Evolutionary conservation across 495 filamentous ascomycete genomes (phyloP).

Genomic region (Daldinia grandis): DNA sequence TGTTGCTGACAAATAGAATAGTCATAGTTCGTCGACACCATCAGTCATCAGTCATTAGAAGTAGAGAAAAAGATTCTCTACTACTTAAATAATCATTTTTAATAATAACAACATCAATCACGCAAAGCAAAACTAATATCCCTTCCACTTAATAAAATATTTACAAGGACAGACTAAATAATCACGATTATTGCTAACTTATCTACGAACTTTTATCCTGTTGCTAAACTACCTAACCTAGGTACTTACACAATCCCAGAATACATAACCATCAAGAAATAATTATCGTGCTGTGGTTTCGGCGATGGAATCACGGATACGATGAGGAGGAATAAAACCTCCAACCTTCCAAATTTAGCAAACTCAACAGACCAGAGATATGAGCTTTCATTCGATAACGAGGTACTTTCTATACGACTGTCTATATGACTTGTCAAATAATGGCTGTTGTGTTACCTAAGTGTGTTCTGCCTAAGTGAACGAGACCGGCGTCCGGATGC

Average conservation of each 20-base stretch:
- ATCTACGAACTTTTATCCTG: too few relatives aligned
- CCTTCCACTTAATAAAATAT: too few relatives aligned
- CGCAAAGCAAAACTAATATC: too few relatives aligned
- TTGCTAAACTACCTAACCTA: too few relatives aligned
- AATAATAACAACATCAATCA: too few relatives aligned
- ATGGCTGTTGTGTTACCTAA: conserved; percentile 10
- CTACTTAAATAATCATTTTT: neutral
- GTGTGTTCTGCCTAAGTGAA: conserved; percentile 33
- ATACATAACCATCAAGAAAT: too few relatives aligned
- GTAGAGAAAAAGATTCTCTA: neutral
- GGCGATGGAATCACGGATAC: neutral
- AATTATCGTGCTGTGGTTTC: neutral
- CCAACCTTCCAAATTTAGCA: neutral
- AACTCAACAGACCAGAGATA: neutral
- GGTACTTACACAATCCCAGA: too few relatives aligned
- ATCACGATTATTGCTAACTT: too few relatives aligned
- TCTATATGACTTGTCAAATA: neutral
- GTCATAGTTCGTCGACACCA: neutral
- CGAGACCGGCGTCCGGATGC: conserved; percentile 22
- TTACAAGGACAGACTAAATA: too few relatives aligned
- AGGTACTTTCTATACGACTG: neutral
- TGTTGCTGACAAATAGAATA: conserved; percentile 1
- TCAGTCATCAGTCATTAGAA: conserved; percentile 11
- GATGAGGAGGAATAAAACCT: neutral
- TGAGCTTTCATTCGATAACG: neutral